Base-by-base conservation (phyloP, 2,329 filamentous ascomycete species). In the Microcyclosporella mali region DNA sequence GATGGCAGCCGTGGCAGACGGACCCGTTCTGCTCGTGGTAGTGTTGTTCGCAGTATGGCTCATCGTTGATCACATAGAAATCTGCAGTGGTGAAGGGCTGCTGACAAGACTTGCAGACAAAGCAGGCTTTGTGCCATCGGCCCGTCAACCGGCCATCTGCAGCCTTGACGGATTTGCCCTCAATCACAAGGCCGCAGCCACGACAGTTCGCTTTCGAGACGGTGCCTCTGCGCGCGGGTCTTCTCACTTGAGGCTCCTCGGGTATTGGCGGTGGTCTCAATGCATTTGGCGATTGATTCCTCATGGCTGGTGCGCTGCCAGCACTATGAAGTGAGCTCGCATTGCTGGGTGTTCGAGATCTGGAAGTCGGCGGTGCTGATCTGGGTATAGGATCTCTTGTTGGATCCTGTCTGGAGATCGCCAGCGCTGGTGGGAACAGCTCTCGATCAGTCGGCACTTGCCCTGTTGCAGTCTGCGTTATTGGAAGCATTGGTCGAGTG, bases 81-180 rank as follows among this genome's bases (percentile, higher is more conserved):
- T 92, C 88, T 1, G 87, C 78, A 0, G 88, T 94, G 15, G 81
- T 73, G 60, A 97, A 98, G 1, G 88, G 83, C 41, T 81, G 75
- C 9, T 73, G 72, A 69, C 92, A 98, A 1, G 84, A 88, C 3
- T 80, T 78, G 73, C 92, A 98, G 9, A 90, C 85, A 61, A 98
- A 97, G 64, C 90, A 98, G 3, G 84, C 78, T 64, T 94, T 94
- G 72, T 98, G 92, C 65, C 95, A 98, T 50, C 88, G 83, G 8
- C 92, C 92, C 0, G 87, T 94, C 17, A 98, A 72, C 17, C 89
- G 82, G 12, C 92, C 92, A 56, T 95, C 92, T 1, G 88, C 88
- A 11, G 88, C 94, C 27, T 90, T 94, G 45, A 98, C 82, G 1
- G 88, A 95, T 68, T 95, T 97, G 15, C 88, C 90, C 33, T 80